Conservation (phyloP, 306 rosid species). For the Cucumis cinereus region DNA sequence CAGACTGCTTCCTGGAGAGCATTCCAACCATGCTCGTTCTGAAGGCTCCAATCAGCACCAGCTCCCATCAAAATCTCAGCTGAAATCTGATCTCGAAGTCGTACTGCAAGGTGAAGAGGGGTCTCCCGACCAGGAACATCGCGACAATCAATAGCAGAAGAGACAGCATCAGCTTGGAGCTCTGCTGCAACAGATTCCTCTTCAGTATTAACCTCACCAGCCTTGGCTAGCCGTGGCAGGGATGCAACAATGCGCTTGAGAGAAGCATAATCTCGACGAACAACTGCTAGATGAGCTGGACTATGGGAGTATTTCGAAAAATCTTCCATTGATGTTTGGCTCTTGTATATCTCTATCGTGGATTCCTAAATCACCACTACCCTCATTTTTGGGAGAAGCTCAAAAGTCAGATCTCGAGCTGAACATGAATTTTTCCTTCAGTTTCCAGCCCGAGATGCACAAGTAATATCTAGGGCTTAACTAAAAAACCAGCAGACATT, state of each 20-base stretch:
- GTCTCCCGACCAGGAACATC: conserved; percentile 98
- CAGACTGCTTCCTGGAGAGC: conserved; percentile 98
- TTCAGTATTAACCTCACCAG: conserved; percentile 65
- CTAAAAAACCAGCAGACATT: conserved; percentile 18
- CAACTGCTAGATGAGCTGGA: conserved; percentile 81
- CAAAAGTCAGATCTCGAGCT: conserved; percentile 18
- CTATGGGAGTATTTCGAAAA: conserved; percentile 64
- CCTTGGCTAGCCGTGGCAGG: conserved; percentile 77
- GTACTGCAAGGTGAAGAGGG: conserved; percentile 94
- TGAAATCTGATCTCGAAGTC: conserved; percentile 60
- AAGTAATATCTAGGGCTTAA: conserved; percentile 13
- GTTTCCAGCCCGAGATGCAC: conserved; percentile 4
- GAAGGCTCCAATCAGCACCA: conserved; percentile 97
- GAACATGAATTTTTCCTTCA: conserved; percentile 13
- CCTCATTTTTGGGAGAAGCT: conserved; percentile 30
- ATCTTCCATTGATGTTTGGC: conserved; percentile 53
- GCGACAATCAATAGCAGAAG: conserved; percentile 65
- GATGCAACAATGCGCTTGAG: conserved; percentile 43
- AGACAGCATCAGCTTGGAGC: conserved; percentile 61
- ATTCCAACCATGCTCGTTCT: conserved; percentile 96
- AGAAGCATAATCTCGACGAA: conserved; percentile 54
- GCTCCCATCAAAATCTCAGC: conserved; percentile 95
- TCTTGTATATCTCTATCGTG: conserved; percentile 22
- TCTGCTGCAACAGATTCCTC: conserved; percentile 81
- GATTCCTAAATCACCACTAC: conserved; percentile 22